Conservation (phyloP, 2,329 filamentous ascomycete genomes). For the Neurospora sp. region DNA sequence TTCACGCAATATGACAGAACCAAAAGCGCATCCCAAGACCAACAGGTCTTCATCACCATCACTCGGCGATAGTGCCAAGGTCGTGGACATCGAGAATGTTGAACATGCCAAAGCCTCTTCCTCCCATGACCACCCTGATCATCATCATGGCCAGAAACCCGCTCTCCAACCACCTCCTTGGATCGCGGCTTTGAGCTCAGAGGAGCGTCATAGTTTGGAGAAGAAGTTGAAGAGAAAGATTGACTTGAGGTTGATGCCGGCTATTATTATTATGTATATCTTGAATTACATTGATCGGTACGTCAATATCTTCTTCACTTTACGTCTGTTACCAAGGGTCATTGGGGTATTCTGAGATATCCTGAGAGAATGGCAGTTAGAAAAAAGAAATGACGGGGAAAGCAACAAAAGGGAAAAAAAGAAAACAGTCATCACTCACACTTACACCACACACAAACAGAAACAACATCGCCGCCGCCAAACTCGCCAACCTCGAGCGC, state of each 20-base stretch:
- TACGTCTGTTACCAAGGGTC: not conserved
- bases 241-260: constrained; percentile 49
- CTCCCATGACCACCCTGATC: not conserved
- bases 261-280: constrained; percentile 56
- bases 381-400: not conserved
- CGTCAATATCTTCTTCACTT: not conserved
- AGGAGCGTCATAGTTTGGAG: constrained; percentile 39
- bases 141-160: not conserved
- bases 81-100: not conserved
- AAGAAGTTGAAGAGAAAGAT: constrained; percentile 49
- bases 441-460: constrained; percentile 9
- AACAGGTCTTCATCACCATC: not conserved
- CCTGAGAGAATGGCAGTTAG: not conserved
- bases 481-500: constrained; percentile 34
- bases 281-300: constrained; percentile 49
- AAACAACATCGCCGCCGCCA: constrained; percentile 32
- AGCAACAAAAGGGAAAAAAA: not conserved
- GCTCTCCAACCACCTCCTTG: constrained; percentile 20
- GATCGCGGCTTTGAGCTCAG: constrained; percentile 31
- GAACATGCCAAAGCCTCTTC: not conserved
- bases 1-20: not conserved
- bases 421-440: not conserved
- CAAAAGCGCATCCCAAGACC: not conserved
- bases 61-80: not conserved
- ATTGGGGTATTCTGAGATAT: not conserved